A percentile compares a stretch with the other conserved stretches of the same genome.
These are phyloP conservation scores for Leucocoprinus leucothites DNA, from an alignment of 768 basidiomycete genomes.

Conservation along the genomic window DNA sequence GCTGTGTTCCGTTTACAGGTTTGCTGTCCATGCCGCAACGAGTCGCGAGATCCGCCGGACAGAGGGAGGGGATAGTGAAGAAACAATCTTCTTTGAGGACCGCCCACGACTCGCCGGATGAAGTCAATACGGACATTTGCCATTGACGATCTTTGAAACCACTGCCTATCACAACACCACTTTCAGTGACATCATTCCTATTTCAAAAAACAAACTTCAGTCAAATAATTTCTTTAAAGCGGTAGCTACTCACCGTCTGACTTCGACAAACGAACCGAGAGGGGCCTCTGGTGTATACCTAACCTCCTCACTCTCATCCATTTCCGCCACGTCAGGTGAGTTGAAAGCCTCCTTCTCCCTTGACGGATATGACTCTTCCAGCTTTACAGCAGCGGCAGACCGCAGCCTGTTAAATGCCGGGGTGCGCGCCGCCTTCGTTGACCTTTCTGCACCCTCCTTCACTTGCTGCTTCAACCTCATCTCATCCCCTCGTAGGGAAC, in stretches of 20 bases:
- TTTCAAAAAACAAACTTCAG: neutral
- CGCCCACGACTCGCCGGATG: constrained; percentile 52
- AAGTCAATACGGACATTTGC: constrained; percentile 24
- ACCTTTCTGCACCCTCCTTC: constrained; percentile 5
- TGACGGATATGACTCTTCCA: neutral
- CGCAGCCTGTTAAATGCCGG: too few relatives aligned
- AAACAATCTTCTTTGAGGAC: constrained; percentile 52
- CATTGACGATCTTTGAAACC: constrained; percentile 14
- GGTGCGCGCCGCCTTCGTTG: too few relatives aligned
- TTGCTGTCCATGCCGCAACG: constrained; percentile 41
- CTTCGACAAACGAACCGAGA: constrained; percentile 44
- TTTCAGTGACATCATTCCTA: constrained; percentile 25
- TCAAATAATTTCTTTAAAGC: neutral
- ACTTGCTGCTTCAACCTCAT: constrained; percentile 27
- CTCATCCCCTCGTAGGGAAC: constrained; percentile 34
- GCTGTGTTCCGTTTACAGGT: constrained; percentile 31
- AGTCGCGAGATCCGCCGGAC: constrained; percentile 38
- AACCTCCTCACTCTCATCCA: constrained; percentile 9
- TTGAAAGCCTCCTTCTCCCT: neutral
- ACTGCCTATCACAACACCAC: constrained; percentile 30
- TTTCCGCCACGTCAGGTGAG: neutral
- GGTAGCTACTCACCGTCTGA: constrained; percentile 35
- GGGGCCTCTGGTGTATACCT: constrained; percentile 21
- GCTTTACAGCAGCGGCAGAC: neutral
- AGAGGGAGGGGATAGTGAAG: constrained; percentile 58